Conservation (phyloP, 495 filamentous ascomycete genomes). For the Cercophora scortea region DNA sequence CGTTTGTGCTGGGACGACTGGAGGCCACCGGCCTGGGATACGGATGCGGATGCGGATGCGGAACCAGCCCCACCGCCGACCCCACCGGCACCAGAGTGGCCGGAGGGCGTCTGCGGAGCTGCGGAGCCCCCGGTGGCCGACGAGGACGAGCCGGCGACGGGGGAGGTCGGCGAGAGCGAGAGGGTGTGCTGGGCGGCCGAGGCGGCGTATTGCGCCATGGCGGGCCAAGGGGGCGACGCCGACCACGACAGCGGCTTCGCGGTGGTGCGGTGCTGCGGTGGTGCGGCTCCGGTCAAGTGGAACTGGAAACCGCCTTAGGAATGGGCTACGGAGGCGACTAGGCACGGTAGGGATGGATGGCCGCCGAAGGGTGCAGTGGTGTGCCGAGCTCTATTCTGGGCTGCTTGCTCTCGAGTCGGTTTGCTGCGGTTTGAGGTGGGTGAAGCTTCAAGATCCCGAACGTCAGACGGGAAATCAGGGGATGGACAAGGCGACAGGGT, state of each 20-base stretch:
- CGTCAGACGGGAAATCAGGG: no score
- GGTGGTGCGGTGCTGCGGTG: not conserved
- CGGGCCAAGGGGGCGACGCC: slow-evolving; percentile 1
- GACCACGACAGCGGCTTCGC: no score
- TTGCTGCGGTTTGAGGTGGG: slow-evolving; percentile 27
- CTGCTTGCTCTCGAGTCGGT: slow-evolving; percentile 11
- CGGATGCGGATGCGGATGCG: slow-evolving; percentile 6
- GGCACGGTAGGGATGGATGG: not conserved
- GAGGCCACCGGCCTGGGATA: not conserved
- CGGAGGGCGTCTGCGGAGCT: slow-evolving; percentile 8
- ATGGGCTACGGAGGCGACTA: no score
- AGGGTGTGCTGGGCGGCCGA: slow-evolving; percentile 17
- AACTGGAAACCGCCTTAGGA: not conserved
- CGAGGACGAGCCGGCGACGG: slow-evolving; percentile 15
- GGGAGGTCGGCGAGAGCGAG: slow-evolving; percentile 19
- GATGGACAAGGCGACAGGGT: not conserved
- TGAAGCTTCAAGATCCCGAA: slow-evolving; percentile 2
- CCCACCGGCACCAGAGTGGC: not conserved
- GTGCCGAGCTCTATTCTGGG: slow-evolving; percentile 1
- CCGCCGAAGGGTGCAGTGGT: not conserved
- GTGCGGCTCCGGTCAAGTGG: not conserved
- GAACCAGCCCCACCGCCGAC: not conserved
- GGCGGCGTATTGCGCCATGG: slow-evolving; percentile 25
- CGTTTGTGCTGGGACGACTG: slow-evolving; percentile 51
- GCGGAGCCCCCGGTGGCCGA: slow-evolving; percentile 14